Evolutionary conservation across 192 early-diverging fungal genomes (phyloP), one percentile per base, ranked within the genome.

Genomic region (Gryganskiella cystojenkinii): DNA sequence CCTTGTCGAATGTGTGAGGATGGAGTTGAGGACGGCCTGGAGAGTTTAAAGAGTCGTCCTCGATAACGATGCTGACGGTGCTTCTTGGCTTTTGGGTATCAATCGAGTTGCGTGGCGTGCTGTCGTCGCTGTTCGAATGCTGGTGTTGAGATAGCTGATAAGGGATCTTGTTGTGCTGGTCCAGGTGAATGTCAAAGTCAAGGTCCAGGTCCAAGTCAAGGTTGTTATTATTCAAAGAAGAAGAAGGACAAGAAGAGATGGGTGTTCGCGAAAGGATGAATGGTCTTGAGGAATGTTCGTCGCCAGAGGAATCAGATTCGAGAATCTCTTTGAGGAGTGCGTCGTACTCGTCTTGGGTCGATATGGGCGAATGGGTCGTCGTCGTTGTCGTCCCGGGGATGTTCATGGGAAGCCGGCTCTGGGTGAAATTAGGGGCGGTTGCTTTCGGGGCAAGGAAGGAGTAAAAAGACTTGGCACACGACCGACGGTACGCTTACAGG

Each of bases 301-400:
- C 85, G 61, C 83, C 81, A 60, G 81, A 81, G 58, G 79, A 81
- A 37, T 74, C 70, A 56, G 84, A 79, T 80, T 84, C 83, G 54
- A 86, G 56, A 19, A 86, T 83, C 70, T 86, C 83, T 75, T 83
- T 84, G 37, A 86, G 62, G 42, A 86, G 73, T 40, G 75, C 76
- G 56, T 86, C 85, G 73, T 86, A 86, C 66, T 78, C 74, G 65
- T 78, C 74, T 78, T 64, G 66, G 74, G 66, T 78, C 61, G 74
- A 69, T 69, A 24, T 42, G 61, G 60, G 50, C 34, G 64, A 53
- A 52, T 31, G 59, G 33, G 61, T 62, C n/a, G n/a, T n/a, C n/a
- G n/a, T n/a, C n/a, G n/a, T n/a, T n/a, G n/a, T n/a, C 52, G 66
- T 45, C 56, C 60, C 60, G 66, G 44, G 60, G 42, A 53, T 78